Conservation (phyloP, 2,329 filamentous ascomycete genomes). For the Orbilia oligospora region DNA sequence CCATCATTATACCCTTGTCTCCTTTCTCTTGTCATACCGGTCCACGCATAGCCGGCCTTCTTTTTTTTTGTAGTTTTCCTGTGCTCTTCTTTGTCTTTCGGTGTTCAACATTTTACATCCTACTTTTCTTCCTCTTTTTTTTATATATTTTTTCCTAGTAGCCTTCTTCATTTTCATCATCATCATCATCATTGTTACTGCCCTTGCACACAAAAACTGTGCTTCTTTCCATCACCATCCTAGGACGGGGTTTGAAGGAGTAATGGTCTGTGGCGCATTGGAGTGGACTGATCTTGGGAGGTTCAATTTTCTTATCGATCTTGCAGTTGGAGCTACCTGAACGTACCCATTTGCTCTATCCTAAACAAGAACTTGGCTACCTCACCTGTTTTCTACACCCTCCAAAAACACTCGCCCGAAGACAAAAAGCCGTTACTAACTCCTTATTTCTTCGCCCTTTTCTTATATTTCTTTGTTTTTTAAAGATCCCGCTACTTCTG, state of each 20-base stretch:
- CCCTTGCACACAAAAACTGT: conserved; percentile 58
- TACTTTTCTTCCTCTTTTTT: conserved; percentile 7
- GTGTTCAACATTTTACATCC: neutral
- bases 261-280: conserved; percentile 59
- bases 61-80: conserved; percentile 4
- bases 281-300: conserved; percentile 56
- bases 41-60: neutral
- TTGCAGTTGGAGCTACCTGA: conserved; percentile 60
- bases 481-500: conserved; percentile 57
- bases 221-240: conserved; percentile 52
- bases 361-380: conserved; percentile 38
- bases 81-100: neutral
- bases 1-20: conserved; percentile 13
- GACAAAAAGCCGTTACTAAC: conserved; percentile 61
- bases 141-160: neutral
- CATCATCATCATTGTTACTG: conserved; percentile 12
- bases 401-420: conserved; percentile 50
- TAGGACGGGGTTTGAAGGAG: conserved; percentile 52
- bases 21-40: neutral
- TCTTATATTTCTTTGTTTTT: conserved; percentile 61
- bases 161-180: neutral
- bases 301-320: conserved; percentile 46
- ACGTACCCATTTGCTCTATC: conserved; percentile 60
- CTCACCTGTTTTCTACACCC: conserved; percentile 52
- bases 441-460: conserved; percentile 45